Base-by-base conservation (phyloP, 805 yeast genomes). In the Ogataea ganodermae region DNA sequence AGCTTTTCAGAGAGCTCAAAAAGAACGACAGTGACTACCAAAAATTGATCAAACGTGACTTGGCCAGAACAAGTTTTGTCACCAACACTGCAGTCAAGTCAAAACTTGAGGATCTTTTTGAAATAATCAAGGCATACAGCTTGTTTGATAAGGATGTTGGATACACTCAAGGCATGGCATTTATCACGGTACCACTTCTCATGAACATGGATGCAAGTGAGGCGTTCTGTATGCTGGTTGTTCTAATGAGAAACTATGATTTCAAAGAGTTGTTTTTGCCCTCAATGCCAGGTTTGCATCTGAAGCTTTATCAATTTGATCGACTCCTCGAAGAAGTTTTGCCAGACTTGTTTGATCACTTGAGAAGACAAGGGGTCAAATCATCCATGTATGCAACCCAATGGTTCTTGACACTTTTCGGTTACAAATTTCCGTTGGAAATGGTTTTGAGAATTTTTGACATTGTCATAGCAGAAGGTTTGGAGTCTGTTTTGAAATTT, bases 141-240 rank as follows among this genome's bases (percentile, higher is more conserved):
- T 69, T 89, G 40, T 85, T 80, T 63, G 98, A 94, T 65, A 82
- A 86, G 1, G 97, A 91, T 43, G 97, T 94, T 42, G 99, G 99
- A 0, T 94, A 94, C 61, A 94, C 97, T 1, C 99, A 94, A 67
- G 98, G 99, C 6, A 90, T 94, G 97, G 96, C 96, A 1, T 94
- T 94, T 61, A 80, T 94, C 36, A 80, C 88, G 0, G 89, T 89
- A 5, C 97, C 99, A 2, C 67, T 94, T 40, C 71, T 90, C 37
- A 74, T 91, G 71, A 88, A 88, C 57, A 79, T 89, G 83, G 76
- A 71, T 31, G 96, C 91, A 55, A 75, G 84, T 38, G 97, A 92
- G 63, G 83, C 96, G 3, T 92, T 92, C 68, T 82, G 94, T 50
- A 65, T 91, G 57, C 72, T 92, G 37, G 88, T 84, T 13, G 82